Evolutionary conservation across 2,329 filamentous ascomycete species (phyloP).

Genomic region (Trichoderma gracile): DNA sequence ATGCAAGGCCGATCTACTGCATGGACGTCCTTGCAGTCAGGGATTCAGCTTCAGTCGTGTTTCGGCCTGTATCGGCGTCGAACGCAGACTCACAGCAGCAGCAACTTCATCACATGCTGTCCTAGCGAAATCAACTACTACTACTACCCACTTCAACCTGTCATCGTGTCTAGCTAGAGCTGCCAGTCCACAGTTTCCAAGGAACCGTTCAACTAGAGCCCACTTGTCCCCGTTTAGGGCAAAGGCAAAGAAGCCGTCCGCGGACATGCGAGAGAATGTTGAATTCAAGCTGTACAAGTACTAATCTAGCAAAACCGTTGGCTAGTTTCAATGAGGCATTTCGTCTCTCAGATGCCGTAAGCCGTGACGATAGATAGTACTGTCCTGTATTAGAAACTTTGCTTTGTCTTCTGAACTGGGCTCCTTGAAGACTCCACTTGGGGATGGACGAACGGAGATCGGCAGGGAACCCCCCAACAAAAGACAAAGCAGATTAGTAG

Average conservation of each 20-base stretch:
- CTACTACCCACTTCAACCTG: no score
- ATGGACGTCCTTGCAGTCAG: background rate
- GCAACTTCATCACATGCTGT: no score
- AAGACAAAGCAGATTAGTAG: background rate
- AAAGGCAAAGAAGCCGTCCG: background rate
- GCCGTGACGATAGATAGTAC: background rate
- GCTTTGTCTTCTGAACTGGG: background rate
- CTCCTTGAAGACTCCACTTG: background rate
- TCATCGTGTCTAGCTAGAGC: no score
- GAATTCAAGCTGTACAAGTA: background rate
- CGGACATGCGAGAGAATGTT: background rate
- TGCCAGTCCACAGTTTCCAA: no score
- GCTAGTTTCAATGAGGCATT: background rate
- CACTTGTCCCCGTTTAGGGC: slow-evolving; percentile 14
- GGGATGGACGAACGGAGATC: slow-evolving; percentile 16
- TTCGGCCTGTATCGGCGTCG: no score
- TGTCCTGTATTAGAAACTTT: background rate
- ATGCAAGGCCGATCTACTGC: background rate
- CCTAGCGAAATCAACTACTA: no score
- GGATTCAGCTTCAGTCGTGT: no score
- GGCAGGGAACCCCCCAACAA: slow-evolving; percentile 12
- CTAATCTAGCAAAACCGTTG: background rate
- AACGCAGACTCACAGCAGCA: no score
- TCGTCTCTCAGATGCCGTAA: background rate
- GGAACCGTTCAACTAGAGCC: background rate